phyloP scores from a whole-genome alignment of 2,329 filamentous ascomycete genomes.

The Cercospora sp. region DNA sequence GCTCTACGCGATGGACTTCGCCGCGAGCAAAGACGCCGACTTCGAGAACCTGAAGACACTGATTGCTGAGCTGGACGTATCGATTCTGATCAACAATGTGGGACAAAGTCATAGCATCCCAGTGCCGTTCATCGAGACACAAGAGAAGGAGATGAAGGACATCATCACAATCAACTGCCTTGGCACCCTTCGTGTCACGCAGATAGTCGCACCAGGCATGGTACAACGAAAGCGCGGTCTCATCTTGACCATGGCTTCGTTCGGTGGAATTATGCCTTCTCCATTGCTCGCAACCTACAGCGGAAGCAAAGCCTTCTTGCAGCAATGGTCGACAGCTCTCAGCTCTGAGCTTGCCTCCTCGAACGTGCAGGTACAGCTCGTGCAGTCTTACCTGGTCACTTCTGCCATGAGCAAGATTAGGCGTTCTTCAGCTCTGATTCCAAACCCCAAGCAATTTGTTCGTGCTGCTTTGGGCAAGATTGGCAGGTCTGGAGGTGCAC shows the following conservation, averaged over 20 bases:
- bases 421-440: slow-evolving; percentile 72
- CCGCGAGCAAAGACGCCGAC: slow-evolving; percentile 73
- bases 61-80: slow-evolving; percentile 67
- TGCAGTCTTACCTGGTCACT: slow-evolving; percentile 89
- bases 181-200: slow-evolving; percentile 84
- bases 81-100: slow-evolving; percentile 94
- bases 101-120: slow-evolving; percentile 92
- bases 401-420: slow-evolving; percentile 97
- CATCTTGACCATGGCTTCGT: slow-evolving; percentile 95
- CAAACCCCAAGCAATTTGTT: slow-evolving; percentile 80
- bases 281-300: slow-evolving; percentile 94
- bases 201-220: slow-evolving; percentile 82
- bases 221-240: slow-evolving; percentile 79
- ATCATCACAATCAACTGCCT: slow-evolving; percentile 96
- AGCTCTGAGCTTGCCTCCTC: slow-evolving; percentile 77
- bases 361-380: slow-evolving; percentile 85
- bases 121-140: slow-evolving; percentile 79
- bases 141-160: slow-evolving; percentile 74
- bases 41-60: slow-evolving; percentile 71
- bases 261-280: slow-evolving; percentile 88
- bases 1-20: slow-evolving; percentile 87
- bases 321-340: slow-evolving; percentile 89
- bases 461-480: slow-evolving; percentile 75
- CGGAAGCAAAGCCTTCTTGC: slow-evolving; percentile 95
- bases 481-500: slow-evolving; percentile 72